Percentiles rank a stretch among this genome's conserved stretches.
Conservation (phyloP, 2,329 filamentous ascomycete species). For the Fusarium sulawesiense region DNA sequence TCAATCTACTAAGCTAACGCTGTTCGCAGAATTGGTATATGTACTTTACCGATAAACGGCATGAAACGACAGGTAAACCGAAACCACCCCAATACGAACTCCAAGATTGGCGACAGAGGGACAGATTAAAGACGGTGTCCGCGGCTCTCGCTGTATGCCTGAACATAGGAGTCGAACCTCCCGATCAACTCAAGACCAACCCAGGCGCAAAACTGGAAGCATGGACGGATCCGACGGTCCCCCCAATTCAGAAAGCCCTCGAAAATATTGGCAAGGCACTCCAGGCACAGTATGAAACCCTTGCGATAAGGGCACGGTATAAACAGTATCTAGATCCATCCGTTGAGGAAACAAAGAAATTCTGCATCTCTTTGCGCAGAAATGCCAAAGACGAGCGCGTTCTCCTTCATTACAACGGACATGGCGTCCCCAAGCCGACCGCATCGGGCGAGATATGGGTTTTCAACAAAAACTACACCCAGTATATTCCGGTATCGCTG, state of each 20-base stretch:
- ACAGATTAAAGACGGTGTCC: slow-evolving; percentile 95
- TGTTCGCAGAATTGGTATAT: slow-evolving; percentile 89
- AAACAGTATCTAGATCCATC: slow-evolving; percentile 97
- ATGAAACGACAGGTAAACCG: slow-evolving; percentile 92
- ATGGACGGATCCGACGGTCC: slow-evolving; percentile 91
- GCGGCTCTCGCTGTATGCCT: slow-evolving; percentile 93
- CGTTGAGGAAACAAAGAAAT: slow-evolving; percentile 97
- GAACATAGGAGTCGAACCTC: slow-evolving; percentile 97
- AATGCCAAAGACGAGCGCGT: slow-evolving; percentile 97
- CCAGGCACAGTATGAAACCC: slow-evolving; percentile 95
- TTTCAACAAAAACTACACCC: slow-evolving; percentile 98
- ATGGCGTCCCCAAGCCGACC: slow-evolving; percentile 95
- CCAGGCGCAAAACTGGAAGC: slow-evolving; percentile 95
- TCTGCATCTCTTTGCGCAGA: slow-evolving; percentile 86
- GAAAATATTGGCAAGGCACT: slow-evolving; percentile 95
- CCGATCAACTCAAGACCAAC: slow-evolving; percentile 94
- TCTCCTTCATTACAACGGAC: slow-evolving; percentile 98
- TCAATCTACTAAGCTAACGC: slow-evolving; percentile 22
- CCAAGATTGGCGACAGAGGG: slow-evolving; percentile 97
- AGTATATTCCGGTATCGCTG: slow-evolving; percentile 96
- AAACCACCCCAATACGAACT: slow-evolving; percentile 74
- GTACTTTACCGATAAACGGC: slow-evolving; percentile 98
- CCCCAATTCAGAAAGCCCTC: slow-evolving; percentile 83
- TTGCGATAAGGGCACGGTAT: slow-evolving; percentile 95
- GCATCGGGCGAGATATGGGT: slow-evolving; percentile 98